A percentile compares a stretch with the other conserved stretches of the same genome.
Conservation (phyloP, 2,329 filamentous ascomycete genomes). For the Cercospora sp. region DNA sequence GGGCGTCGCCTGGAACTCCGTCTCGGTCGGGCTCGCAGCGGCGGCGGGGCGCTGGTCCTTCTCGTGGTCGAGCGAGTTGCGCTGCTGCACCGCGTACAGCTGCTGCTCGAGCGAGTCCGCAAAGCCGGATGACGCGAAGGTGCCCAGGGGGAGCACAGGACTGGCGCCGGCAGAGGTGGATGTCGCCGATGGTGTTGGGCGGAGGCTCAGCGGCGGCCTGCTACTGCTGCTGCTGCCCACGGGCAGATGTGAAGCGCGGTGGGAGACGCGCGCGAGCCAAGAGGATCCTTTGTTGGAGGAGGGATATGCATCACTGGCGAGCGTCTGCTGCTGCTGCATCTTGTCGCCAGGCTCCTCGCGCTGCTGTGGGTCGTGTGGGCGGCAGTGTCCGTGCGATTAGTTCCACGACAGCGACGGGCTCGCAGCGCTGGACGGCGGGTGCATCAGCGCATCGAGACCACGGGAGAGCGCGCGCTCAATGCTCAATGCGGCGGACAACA, state of each 20-base stretch:
- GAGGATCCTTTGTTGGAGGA: constrained; percentile 4
- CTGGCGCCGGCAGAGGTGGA: constrained; percentile 9
- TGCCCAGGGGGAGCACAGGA: constrained; percentile 13
- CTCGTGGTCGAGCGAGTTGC: constrained; percentile 10
- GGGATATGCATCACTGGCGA: constrained; percentile 2
- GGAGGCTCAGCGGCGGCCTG: constrained; percentile 10
- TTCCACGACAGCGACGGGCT: not conserved
- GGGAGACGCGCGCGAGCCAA: constrained; percentile 31
- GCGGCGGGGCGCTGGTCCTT: not conserved
- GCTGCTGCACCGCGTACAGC: constrained; percentile 21
- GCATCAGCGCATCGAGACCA: constrained; percentile 2
- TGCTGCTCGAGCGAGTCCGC: constrained; percentile 18
- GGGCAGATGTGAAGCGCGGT: constrained; percentile 34
- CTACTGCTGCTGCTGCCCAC: not conserved
- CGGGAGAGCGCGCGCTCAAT: not conserved
- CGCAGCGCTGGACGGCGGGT: constrained; percentile 2
- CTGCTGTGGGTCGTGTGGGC: not conserved
- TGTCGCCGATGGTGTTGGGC: not conserved
- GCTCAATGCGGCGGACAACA: not conserved
- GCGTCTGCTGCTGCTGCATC: constrained; percentile 12
- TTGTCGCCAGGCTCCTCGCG: not conserved
- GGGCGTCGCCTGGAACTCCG: constrained; percentile 36
- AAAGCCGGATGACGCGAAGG: constrained; percentile 10
- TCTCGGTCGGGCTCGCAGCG: constrained; percentile 30
- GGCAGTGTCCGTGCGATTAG: not conserved